These are phyloP conservation scores for Aureobasidium namibiae DNA, from an alignment of 2,329 filamentous ascomycete species.

Conservation along the genomic window DNA sequence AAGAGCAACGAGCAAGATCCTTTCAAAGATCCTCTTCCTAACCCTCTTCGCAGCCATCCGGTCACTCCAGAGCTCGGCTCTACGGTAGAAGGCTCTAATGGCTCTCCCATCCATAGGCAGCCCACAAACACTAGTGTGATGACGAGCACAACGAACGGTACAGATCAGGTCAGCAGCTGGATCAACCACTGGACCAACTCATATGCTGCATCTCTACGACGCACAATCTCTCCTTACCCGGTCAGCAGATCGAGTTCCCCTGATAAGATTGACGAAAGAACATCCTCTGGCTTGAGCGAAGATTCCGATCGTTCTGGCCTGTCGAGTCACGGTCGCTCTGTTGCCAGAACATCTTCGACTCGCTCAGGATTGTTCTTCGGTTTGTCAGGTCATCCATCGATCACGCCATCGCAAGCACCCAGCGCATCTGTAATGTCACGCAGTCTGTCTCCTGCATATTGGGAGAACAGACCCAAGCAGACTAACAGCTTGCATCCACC, in stretches of 20 bases:
- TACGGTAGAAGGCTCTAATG: not conserved
- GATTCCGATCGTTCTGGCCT: conserved; percentile 36
- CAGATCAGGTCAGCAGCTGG: conserved; percentile 22
- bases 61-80: conserved; percentile 21
- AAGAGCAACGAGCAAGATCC: conserved; percentile 28
- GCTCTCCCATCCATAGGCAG: conserved; percentile 19
- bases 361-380: conserved; percentile 26
- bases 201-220: conserved; percentile 9
- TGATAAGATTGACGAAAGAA: conserved; percentile 47
- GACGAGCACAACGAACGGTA: conserved; percentile 14
- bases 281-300: conserved; percentile 49
- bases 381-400: conserved; percentile 12
- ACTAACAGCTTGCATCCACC: not conserved
- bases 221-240: conserved; percentile 1
- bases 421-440: not conserved
- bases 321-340: conserved; percentile 35
- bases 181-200: conserved; percentile 17
- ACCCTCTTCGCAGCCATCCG: conserved; percentile 29
- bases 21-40: conserved; percentile 32
- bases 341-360: conserved; percentile 38
- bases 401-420: conserved; percentile 12
- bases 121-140: conserved; percentile 18
- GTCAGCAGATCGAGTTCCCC: conserved; percentile 34
- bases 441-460: conserved; percentile 3
- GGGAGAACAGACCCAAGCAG: not conserved